Base-by-base conservation (phyloP, 2,329 filamentous ascomycete genomes). In the Chrysoporthe austroafricana region DNA sequence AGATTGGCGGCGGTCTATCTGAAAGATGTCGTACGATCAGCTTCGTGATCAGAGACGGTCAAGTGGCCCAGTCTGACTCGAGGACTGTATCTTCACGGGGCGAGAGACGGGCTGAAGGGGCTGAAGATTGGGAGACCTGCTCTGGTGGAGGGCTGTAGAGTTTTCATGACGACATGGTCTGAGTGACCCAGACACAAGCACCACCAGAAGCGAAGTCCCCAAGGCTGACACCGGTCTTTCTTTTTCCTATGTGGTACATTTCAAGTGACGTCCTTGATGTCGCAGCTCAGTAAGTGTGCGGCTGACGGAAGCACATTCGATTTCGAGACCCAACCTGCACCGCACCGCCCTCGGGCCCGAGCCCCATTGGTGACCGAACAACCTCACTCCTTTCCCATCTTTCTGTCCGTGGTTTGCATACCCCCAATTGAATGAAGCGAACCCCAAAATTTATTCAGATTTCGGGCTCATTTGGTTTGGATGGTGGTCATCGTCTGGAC, bases 401-500 rank as follows among this genome's bases (percentile, higher is more conserved):
- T 46, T 32, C 4, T 52, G 48, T 32, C 11, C 21, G 9, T 52
- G 48, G 21, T 18, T 7, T 43, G 4, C 42, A 48, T 21, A 32
- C 7, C 18, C 26, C 9, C 57, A 32, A 26, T 43, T 26, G n/a
- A 7, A 39, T 44, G 3, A 8, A 36, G 32, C 43, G 16, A 62
- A 14, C 2, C 18, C 26, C 7, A 13, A 26, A 14, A 50, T 5
- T 1, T 3, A 11, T 13, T 5, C 14, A 18, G 48, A 11, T 34
- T 26, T 26, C 32, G 59, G 21, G 42, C 14, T 34, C n/a, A n/a
- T 11, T 18, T 16, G n/a, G 21, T n/a, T 14, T 4, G 7, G 39
- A 46, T 62, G 60, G 60, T 48, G 43, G 43, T 46, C 43, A 62
- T 62, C 26, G 44, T 36, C 44, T 62, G 60, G 26, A 52, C 32